Evolutionary conservation across 2,329 filamentous ascomycete species (phyloP).

Genomic region (Chaetomium sp.): DNA sequence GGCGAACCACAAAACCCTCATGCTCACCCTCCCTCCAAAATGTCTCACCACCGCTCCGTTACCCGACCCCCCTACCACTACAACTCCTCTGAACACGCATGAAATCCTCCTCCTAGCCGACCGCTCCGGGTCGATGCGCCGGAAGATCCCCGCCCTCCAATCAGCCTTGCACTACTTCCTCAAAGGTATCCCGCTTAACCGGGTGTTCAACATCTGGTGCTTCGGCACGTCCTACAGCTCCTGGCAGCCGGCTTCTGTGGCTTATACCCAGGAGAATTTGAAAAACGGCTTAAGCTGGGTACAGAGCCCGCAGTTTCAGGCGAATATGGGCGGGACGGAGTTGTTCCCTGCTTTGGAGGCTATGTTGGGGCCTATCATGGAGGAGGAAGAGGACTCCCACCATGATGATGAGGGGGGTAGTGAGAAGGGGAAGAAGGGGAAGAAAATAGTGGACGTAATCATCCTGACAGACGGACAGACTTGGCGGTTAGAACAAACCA

Average conservation of each 20-base stretch:
- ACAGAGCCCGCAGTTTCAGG: slow-evolving; percentile 30
- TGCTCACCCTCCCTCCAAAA: slow-evolving; percentile 24
- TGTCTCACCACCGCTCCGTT: too few relatives aligned
- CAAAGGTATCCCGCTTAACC: slow-evolving; percentile 44
- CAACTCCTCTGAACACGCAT: background rate
- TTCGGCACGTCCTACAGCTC: slow-evolving; percentile 37
- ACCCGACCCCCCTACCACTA: slow-evolving; percentile 10
- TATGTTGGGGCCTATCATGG: slow-evolving; percentile 15
- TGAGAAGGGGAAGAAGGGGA: slow-evolving; percentile 14
- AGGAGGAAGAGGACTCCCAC: too few relatives aligned
- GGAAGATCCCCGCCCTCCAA: slow-evolving; percentile 41
- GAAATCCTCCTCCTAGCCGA: slow-evolving; percentile 23
- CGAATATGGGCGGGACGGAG: slow-evolving; percentile 49
- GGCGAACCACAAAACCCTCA: slow-evolving; percentile 23
- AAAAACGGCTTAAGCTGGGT: slow-evolving; percentile 31
- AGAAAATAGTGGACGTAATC: slow-evolving; percentile 44
- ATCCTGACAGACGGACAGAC: slow-evolving; percentile 52
- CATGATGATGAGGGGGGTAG: too few relatives aligned
- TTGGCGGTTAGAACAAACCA: slow-evolving; percentile 42
- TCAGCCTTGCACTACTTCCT: slow-evolving; percentile 50
- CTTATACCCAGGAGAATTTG: slow-evolving; percentile 34
- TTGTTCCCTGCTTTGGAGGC: slow-evolving; percentile 42
- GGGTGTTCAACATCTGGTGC: slow-evolving; percentile 40
- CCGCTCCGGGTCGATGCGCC: slow-evolving; percentile 34
- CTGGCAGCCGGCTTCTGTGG: slow-evolving; percentile 9